Evolutionary conservation across 2,329 filamentous ascomycete genomes (phyloP).

Genomic region (Cordyceps farinosa): DNA sequence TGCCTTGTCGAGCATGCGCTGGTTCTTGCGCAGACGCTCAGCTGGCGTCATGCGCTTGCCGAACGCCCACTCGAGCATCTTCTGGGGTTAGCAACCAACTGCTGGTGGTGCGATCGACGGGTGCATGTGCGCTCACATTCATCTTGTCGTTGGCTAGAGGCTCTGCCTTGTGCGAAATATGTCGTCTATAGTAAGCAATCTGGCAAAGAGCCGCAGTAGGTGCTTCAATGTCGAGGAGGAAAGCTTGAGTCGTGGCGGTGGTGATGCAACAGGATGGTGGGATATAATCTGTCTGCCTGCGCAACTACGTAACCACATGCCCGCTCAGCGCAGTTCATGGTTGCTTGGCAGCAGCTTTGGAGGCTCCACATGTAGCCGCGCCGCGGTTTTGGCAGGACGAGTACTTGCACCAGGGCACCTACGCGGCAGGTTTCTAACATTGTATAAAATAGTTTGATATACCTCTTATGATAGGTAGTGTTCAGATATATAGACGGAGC

Average conservation of each 20-base stretch:
- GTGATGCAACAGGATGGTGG: constrained; percentile 3
- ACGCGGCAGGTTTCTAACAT: too few species aligned
- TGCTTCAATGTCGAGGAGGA: constrained; percentile 6
- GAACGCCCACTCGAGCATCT: constrained; percentile 99
- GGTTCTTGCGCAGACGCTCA: constrained; percentile 87
- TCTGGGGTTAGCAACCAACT: constrained; percentile 20
- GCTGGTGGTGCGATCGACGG: constrained; percentile 15
- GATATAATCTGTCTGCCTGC: constrained; percentile 9
- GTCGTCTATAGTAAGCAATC: neutral
- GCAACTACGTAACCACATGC: constrained; percentile 11
- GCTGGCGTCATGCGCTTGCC: constrained; percentile 98
- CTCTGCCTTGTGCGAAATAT: neutral
- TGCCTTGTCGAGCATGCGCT: constrained; percentile 94
- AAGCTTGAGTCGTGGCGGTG: neutral
- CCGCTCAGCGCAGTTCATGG: neutral
- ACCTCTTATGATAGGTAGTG: too few species aligned
- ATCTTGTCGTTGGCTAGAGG: constrained; percentile 35
- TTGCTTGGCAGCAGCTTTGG: constrained; percentile 3
- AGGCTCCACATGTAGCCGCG: neutral
- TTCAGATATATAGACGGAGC: too few species aligned
- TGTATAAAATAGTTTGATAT: too few species aligned
- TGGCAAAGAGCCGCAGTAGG: neutral
- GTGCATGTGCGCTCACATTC: constrained; percentile 48
- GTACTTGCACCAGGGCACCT: neutral
- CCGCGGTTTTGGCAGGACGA: neutral